Evolutionary conservation across 305 asterid species (phyloP).

Genomic region (Withania somnifera): DNA sequence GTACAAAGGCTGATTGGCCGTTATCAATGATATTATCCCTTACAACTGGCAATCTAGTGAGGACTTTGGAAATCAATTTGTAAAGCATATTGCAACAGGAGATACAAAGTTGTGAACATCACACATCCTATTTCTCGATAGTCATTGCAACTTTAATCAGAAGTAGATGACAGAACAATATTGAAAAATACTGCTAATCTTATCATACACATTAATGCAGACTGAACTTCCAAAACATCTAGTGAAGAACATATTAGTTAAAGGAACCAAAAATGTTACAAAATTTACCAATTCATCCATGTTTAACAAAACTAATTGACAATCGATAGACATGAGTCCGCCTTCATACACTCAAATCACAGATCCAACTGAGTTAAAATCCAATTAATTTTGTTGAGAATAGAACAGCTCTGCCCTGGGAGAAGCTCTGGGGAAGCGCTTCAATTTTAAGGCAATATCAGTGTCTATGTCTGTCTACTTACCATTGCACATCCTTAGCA

Average conservation of each 20-base stretch:
- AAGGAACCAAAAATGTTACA: no score
- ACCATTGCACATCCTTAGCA: background rate
- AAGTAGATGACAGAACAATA: background rate
- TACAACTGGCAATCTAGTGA: no score
- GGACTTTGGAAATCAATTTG: no score
- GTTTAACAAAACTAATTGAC: background rate
- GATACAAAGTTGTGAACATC: no score
- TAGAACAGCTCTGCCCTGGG: background rate
- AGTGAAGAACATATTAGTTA: background rate
- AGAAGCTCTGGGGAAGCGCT: background rate
- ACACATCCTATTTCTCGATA: background rate
- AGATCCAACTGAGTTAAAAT: background rate
- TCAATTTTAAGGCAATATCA: background rate
- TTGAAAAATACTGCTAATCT: background rate
- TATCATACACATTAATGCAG: background rate
- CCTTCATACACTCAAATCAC: background rate
- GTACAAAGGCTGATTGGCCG: no score
- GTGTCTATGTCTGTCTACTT: background rate
- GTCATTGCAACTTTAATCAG: background rate
- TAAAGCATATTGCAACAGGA: no score
- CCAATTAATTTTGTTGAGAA: background rate
- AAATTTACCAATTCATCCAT: background rate
- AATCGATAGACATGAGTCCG: background rate
- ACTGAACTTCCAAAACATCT: background rate
- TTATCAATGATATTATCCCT: no score